phyloP scores from a whole-genome alignment of 1,139 yeast genomes.

The Lodderomyces jiufengensis region DNA sequence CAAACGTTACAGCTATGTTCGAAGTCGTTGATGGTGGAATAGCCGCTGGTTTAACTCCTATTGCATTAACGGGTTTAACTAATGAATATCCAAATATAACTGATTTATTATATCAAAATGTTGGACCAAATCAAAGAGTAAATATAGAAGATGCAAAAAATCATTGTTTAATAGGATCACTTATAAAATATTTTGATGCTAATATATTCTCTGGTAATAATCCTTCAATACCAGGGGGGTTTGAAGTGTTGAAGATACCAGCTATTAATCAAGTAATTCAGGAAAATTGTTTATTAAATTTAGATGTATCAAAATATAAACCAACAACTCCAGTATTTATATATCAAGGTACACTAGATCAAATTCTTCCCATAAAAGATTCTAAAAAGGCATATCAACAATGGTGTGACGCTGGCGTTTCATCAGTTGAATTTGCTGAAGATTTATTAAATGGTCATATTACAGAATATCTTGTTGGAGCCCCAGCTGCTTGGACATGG shows the following conservation, averaged over 20 bases:
- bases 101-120: neutral
- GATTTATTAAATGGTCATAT: conserved; percentile 25
- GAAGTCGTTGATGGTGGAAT: conserved; percentile 20
- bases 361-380: conserved; percentile 25
- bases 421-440: conserved; percentile 26
- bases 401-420: conserved; percentile 30
- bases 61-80: conserved; percentile 24
- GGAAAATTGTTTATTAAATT: conserved; percentile 20
- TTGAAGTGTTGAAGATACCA: conserved; percentile 14
- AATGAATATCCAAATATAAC: conserved; percentile 23
- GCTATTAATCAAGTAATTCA: conserved; percentile 15
- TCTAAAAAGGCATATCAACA: conserved; percentile 22
- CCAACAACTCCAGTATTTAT: conserved; percentile 33
- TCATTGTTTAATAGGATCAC: conserved; percentile 15
- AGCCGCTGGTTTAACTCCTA: conserved; percentile 25
- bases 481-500: conserved; percentile 31
- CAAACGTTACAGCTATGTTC: conserved; percentile 13
- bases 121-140: neutral
- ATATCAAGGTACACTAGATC: conserved; percentile 29
- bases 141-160: conserved; percentile 12
- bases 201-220: conserved; percentile 17
- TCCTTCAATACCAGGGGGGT: conserved; percentile 17
- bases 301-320: conserved; percentile 11
- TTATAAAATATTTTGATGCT: conserved; percentile 12
- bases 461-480: conserved; percentile 23